These are phyloP conservation scores for Kodamaea anthophila DNA, from an alignment of 1,139 yeast species.

Conservation along the genomic window DNA sequence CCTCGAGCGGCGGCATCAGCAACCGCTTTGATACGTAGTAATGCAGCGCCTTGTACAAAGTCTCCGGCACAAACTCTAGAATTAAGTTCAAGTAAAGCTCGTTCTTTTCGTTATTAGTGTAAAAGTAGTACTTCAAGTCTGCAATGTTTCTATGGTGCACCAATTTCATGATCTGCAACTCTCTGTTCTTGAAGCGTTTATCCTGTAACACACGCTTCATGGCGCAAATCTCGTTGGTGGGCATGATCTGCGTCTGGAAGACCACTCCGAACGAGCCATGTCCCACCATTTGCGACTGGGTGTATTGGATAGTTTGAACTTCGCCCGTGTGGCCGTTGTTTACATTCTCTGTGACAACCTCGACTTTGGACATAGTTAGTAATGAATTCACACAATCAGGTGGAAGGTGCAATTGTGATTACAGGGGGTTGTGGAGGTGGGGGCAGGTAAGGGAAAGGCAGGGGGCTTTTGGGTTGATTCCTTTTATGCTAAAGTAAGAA, in stretches of 20 bases:
- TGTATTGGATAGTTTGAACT: constrained; percentile 53
- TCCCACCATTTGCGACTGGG: constrained; percentile 83
- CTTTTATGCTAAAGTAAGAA: constrained; percentile 2
- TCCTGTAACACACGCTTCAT: constrained; percentile 94
- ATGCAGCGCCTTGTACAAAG: constrained; percentile 84
- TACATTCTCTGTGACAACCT: constrained; percentile 63
- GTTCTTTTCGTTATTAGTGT: constrained; percentile 72
- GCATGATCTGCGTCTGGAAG: constrained; percentile 74
- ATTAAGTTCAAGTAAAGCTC: constrained; percentile 84
- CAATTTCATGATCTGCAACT: constrained; percentile 89
- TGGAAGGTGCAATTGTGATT: neutral
- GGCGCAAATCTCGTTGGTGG: constrained; percentile 77
- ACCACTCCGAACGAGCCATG: constrained; percentile 98
- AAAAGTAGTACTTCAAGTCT: constrained; percentile 81
- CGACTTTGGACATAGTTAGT: constrained; percentile 49
- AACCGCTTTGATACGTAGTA: constrained; percentile 70
- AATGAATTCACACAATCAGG: constrained; percentile 7
- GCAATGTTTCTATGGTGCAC: constrained; percentile 85
- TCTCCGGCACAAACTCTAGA: constrained; percentile 90
- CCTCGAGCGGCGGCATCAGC: constrained; percentile 84
- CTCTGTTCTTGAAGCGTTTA: constrained; percentile 92
- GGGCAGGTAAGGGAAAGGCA: neutral
- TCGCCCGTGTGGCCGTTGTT: constrained; percentile 72
- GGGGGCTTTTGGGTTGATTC: neutral
- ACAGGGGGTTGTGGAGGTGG: too few species aligned